Conservation (phyloP, 345 rosid species). For the Eucalyptus erythrocorys region DNA sequence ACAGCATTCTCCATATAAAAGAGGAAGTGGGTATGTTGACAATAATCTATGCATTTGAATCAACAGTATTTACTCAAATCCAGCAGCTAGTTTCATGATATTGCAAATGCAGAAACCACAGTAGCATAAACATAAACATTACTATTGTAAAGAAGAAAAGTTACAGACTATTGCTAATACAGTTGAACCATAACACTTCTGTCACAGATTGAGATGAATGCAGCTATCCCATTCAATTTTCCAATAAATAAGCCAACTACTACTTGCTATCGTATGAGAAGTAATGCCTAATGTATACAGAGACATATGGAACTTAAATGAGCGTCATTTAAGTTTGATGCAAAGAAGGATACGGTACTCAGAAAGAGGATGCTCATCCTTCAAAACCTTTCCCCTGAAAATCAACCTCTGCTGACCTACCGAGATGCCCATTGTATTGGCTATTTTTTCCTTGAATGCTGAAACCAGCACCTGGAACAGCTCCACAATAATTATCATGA, state of each 20-base stretch:
- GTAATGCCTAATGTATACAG: background rate
- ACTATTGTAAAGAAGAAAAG: background rate
- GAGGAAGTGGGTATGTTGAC: background rate
- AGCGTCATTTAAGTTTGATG: background rate
- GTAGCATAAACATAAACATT: background rate
- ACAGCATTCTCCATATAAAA: background rate
- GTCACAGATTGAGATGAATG: background rate
- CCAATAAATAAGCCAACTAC: background rate
- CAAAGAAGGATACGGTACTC: conserved; percentile 73
- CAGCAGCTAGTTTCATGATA: background rate
- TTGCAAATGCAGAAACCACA: background rate
- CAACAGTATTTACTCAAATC: background rate
- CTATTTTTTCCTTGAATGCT: conserved; percentile 80
- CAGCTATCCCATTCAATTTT: background rate
- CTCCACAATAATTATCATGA: background rate
- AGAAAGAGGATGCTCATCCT: conserved; percentile 82
- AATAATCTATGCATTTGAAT: background rate
- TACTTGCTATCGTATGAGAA: background rate
- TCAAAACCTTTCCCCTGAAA: conserved; percentile 85
- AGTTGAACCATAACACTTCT: background rate
- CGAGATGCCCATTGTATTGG: conserved; percentile 56
- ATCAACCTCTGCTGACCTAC: conserved; percentile 86
- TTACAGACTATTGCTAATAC: background rate
- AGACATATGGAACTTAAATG: background rate
- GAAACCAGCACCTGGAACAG: conserved; percentile 60